Evolutionary conservation across 768 basidiomycete genomes (phyloP), one percentile per base, ranked within the genome.

Genomic region (Rhodotorula babjevae): DNA sequence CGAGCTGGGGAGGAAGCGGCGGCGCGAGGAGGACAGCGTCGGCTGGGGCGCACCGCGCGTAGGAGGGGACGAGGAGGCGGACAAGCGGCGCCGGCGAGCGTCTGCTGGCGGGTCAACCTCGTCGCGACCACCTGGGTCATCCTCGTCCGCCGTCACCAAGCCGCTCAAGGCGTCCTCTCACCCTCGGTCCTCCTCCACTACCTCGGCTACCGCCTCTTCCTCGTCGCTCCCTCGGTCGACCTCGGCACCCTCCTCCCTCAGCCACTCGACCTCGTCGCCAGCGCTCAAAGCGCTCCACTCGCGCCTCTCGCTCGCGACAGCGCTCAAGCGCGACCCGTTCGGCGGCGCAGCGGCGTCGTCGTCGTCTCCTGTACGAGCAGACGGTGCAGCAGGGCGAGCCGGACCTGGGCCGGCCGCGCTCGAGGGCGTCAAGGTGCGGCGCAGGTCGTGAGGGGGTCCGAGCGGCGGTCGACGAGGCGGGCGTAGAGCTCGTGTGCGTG

Each of bases 1-100:
- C 3, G 67, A 71, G 50, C 0, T 19, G 0, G 52, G 27, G 40
- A 18, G 49, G 61, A 63, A 66, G 47, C 23, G 69, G 18, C 18
- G n/a, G 36, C 21, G 69, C 31, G 63, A 68, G 25, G 69, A 61
- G 29, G 74, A 69, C 10, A 33, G 55, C 36, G 44, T n/a, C 29
- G 50, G 61, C 19, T 57, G 61, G 55, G 19, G 49, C 31, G 31
- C 47, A 42, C 7, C 4, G 11, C 36, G 52, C 84, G 85, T 77
- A 81, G 81, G 67, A 85, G 86, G 47, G 77, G 86, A 49, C 57
- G 21, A 21, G 18, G 82, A 82, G 49, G 79, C 27, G 31, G 36
- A 53, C 1, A 56, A 15, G 55, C 29, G 36, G 21, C 33, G 9
- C 21, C 33, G 31, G 21, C 25, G 52, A 8, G 53, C n/a, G 36